A percentile compares a stretch with the other conserved stretches of the same genome.
Evolutionary conservation across 257 asterid genomes (phyloP).

Genomic region (Hygrophila difformis): DNA sequence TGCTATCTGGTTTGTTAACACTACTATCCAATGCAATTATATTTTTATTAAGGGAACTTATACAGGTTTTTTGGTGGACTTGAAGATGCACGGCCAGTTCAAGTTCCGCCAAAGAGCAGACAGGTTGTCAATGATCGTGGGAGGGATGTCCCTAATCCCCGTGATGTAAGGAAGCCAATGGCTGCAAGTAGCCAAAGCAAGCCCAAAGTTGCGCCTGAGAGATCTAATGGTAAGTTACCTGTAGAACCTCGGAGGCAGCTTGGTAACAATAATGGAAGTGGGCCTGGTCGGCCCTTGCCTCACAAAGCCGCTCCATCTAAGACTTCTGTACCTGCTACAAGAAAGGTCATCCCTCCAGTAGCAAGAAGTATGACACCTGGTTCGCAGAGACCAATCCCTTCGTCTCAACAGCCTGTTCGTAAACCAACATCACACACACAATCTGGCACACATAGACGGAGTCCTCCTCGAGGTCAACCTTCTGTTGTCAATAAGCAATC

Average conservation of each 20-base stretch:
- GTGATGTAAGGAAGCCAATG: constrained; percentile 31
- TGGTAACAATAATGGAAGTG: constrained; percentile 49
- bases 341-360: constrained; percentile 27
- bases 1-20: constrained; percentile 20
- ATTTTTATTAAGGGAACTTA: constrained; percentile 54
- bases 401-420: constrained; percentile 23
- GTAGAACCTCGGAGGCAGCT: constrained; percentile 38
- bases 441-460: constrained; percentile 24
- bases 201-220: constrained; percentile 36
- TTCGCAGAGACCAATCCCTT: constrained; percentile 26
- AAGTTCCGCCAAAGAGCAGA: constrained; percentile 30
- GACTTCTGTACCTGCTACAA: constrained; percentile 26
- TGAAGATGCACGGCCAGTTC: constrained; percentile 61
- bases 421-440: constrained; percentile 21
- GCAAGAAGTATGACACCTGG: constrained; percentile 24
- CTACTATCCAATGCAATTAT: constrained; percentile 18
- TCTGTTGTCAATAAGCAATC: constrained; percentile 33
- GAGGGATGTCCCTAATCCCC: constrained; percentile 32
- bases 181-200: constrained; percentile 27
- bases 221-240: constrained; percentile 19
- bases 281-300: constrained; percentile 68
- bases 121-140: constrained; percentile 28
- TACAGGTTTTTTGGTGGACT: constrained; percentile 59
- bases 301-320: constrained; percentile 37
- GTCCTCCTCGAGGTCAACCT: constrained; percentile 28